A percentile compares a stretch with the other conserved stretches of the same genome.
These are phyloP conservation scores for Carex kokanica DNA, from an alignment of 176 grass and related monocot species.

Conservation along the genomic window DNA sequence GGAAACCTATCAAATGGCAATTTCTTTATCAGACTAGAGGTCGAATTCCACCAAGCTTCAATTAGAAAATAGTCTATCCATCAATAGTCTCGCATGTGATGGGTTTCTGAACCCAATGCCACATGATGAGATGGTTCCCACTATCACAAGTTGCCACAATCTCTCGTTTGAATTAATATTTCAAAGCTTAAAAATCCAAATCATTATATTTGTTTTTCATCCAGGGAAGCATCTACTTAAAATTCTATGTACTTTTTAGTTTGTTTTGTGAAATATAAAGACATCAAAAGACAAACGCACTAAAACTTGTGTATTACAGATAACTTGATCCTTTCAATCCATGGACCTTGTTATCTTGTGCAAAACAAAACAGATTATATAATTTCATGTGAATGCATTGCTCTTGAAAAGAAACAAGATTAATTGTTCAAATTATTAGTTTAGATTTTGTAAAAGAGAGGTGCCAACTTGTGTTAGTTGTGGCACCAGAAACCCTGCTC, in stretches of 20 bases:
- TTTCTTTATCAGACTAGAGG: not conserved
- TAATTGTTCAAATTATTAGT: not conserved
- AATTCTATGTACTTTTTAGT: not conserved
- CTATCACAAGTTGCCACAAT: not conserved
- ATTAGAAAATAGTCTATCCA: not conserved
- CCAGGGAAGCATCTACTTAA: not conserved
- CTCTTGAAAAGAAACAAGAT: not conserved
- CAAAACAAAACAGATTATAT: not conserved
- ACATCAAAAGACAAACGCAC: not conserved
- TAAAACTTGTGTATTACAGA: not conserved
- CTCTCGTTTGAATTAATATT: not conserved
- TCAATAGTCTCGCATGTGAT: not conserved
- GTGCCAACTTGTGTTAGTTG: not conserved
- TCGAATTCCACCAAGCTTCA: not conserved
- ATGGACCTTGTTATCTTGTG: not conserved
- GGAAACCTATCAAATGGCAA: slow-evolving; percentile 62
- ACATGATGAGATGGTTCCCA: not conserved
- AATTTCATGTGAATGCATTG: not conserved
- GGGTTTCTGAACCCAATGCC: not conserved
- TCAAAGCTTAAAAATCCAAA: not conserved
- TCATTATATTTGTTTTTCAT: not conserved
- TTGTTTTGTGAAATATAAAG: not conserved
- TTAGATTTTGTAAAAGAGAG: not conserved
- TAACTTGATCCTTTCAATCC: not conserved
- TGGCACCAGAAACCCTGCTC: not conserved